Percentiles rank a stretch among this genome's conserved stretches.
Evolutionary conservation across 2,329 filamentous ascomycete genomes (phyloP).

Genomic region (Curvularia eragrostidis): DNA sequence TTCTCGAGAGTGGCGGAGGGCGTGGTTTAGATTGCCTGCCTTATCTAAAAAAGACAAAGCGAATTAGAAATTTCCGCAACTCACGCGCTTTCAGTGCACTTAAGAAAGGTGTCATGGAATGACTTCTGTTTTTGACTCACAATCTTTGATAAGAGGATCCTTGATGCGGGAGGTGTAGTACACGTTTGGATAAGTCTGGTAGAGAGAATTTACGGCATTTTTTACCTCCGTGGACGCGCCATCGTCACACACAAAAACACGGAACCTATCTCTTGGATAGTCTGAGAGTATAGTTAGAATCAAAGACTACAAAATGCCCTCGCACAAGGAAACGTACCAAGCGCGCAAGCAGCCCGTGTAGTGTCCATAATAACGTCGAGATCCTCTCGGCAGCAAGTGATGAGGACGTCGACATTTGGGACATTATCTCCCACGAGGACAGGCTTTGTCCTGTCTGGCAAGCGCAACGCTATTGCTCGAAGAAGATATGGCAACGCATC

Average conservation of each 20-base stretch:
- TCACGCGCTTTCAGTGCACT: slow-evolving; percentile 37
- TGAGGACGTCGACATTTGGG: slow-evolving; percentile 54
- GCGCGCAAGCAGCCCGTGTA: slow-evolving; percentile 11
- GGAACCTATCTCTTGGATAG: slow-evolving; percentile 47
- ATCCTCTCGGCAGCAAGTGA: slow-evolving; percentile 55
- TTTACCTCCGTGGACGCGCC: slow-evolving; percentile 37
- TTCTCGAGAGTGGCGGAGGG: slow-evolving; percentile 27
- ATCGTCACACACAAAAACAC: slow-evolving; percentile 46
- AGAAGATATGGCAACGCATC: background rate
- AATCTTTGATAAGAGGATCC: background rate
- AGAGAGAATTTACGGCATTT: slow-evolving; percentile 46
- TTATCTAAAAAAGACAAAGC: slow-evolving; percentile 49
- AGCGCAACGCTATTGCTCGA: background rate
- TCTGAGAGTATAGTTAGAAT: no score
- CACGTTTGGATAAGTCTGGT: slow-evolving; percentile 50
- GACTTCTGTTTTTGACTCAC: background rate
- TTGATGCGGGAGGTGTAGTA: slow-evolving; percentile 45
- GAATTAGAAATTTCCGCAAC: slow-evolving; percentile 52
- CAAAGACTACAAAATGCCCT: no score
- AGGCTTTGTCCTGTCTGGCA: slow-evolving; percentile 3
- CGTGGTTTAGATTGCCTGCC: slow-evolving; percentile 69
- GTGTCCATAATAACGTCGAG: slow-evolving; percentile 51
- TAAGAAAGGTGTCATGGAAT: background rate
- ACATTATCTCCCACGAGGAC: slow-evolving; percentile 15
- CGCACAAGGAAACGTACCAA: no score